A percentile compares a stretch with the other conserved stretches of the same genome.
phyloP scores from a whole-genome alignment of 768 basidiomycete species.

The Lactarius sp. region DNA sequence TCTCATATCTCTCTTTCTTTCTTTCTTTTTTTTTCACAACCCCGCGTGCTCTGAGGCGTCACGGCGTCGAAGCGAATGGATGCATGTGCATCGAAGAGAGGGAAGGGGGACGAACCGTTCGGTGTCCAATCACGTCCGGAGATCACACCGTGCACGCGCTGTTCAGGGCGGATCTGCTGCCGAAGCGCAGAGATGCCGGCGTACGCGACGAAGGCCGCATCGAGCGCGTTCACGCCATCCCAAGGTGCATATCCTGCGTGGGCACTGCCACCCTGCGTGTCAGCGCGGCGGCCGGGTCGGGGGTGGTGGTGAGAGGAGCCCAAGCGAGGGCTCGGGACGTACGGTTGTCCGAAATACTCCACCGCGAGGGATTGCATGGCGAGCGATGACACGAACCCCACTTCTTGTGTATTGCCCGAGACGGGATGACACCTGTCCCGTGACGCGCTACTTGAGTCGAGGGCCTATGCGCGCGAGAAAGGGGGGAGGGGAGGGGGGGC shows the following conservation, averaged over 20 bases:
- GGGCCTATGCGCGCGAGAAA: not conserved
- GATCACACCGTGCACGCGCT: conserved; percentile 75
- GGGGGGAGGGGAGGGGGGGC: not conserved
- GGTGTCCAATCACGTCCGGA: conserved; percentile 61
- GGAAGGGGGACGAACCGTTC: conserved; percentile 47
- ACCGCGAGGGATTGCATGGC: conserved; percentile 63
- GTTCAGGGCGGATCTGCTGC: conserved; percentile 81
- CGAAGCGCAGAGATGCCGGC: conserved; percentile 71
- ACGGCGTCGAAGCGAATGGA: not conserved
- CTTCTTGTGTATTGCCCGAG: conserved; percentile 48
- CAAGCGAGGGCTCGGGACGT: conserved; percentile 28
- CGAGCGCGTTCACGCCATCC: conserved; percentile 84
- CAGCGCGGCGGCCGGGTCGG: not conserved
- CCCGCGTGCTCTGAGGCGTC: not conserved
- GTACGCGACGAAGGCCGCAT: conserved; percentile 85
- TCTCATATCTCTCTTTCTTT: not conserved
- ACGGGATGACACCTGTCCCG: conserved; percentile 65
- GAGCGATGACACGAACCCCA: conserved; percentile 48
- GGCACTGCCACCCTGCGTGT: conserved; percentile 41
- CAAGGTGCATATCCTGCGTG: conserved; percentile 81
- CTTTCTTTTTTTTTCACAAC: not conserved
- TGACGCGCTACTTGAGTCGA: not conserved
- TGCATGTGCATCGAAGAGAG: not conserved
- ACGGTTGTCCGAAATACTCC: conserved; percentile 75
- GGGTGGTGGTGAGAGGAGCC: not conserved